Base-by-base conservation (phyloP, 2,329 filamentous ascomycete species). In the Ophiostoma tasmaniense region DNA sequence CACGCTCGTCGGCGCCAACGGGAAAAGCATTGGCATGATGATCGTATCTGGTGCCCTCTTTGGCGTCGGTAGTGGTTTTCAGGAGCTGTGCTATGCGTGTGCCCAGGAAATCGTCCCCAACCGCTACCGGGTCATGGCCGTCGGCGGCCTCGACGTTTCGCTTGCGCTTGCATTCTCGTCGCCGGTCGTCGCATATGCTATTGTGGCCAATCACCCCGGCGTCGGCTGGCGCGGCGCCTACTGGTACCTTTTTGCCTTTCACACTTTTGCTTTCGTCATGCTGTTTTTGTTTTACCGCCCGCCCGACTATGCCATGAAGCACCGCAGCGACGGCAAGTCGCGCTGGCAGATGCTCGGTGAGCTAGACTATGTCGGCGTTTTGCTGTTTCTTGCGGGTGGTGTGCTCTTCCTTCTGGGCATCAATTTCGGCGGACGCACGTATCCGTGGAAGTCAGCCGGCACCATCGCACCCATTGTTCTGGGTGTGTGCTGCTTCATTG, bases 281-380 rank as follows among this genome's bases (percentile, higher is more conserved):
- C 69, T 76, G 3, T 70, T 73, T 7, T 55, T 74, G 37, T 76
- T 79, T 71, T 79, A 79, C 70, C 73, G 76, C 50, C 78, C 78
- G 7, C 78, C 78, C 5, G 74, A 76, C 13, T 78, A 77, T 71
- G 73, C 76, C 66, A 79, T 79, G 73, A 77, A 76, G 42, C 50
- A 55, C 50, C 72, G 73, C n/a, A 66, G 25, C 3, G 73, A 76
- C 14, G 73, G 74, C 39, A 74, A 76, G 72, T 73, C 74, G 2
- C 72, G 72, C 50, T 70, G 71, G 71, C 73, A 73, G 72, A 71
- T 75, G 20, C 69, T 75, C 35, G 70, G 68, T 55, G 55, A 93
- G 70, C 72, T 76, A 14, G 74, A 76, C 68, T 76, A 72, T 61
- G 71, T 76, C 25, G 75, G 75, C 14, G 66, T 75, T 6, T 68